Base-by-base conservation (phyloP, 1,139 yeast species). In the Hemisphaericaspora subhashii region DNA sequence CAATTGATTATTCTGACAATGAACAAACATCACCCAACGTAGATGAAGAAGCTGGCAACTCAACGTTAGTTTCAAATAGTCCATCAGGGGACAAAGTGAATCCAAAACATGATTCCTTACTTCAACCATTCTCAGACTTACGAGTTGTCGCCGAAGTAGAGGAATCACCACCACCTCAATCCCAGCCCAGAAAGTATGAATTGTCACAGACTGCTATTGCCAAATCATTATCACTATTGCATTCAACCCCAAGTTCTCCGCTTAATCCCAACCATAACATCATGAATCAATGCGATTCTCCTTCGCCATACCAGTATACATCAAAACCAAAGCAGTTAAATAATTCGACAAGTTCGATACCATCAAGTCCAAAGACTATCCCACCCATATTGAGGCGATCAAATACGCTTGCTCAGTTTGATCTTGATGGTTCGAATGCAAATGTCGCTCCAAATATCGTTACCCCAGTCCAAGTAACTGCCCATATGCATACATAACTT, bases 401-500 rank as follows among this genome's bases (percentile, higher is more conserved):
- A 3, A 53, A 64, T 8, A 66, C 72, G 0, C 43, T 64, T 37
- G 52, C 54, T 9, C 64, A 62, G 38, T 43, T 68, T 21, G 72
- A 68, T 21, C 44, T 61, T 24, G 72, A 66, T 20, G 46, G 64
- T 10, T 56, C 57, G 21, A 60, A 56, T 24, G 57, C 53, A 25
- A 42, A 35, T 20, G 48, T 66, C 10, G 72, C 74, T 5, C 72
- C 75, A 2, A 68, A 60, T 42, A 64, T 69, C 3, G 63, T 72
- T n/a, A 68, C 76, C 0, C 71, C 70, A 7, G 65, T 72, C n/a
- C 77, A 69, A 44, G 77, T 70, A 14, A 68, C 73, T 9, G 72
- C 72, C 12, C 47, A 71, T 39, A 66, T 66, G 72, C 32, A 29
- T 18, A 29, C 23, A 17, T 29, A 10, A 18, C 11, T 8, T 13